Percentiles rank a stretch among this genome's conserved stretches.
Evolutionary conservation across 768 basidiomycete species (phyloP).

Genomic region (Saitozyma sp.): DNA sequence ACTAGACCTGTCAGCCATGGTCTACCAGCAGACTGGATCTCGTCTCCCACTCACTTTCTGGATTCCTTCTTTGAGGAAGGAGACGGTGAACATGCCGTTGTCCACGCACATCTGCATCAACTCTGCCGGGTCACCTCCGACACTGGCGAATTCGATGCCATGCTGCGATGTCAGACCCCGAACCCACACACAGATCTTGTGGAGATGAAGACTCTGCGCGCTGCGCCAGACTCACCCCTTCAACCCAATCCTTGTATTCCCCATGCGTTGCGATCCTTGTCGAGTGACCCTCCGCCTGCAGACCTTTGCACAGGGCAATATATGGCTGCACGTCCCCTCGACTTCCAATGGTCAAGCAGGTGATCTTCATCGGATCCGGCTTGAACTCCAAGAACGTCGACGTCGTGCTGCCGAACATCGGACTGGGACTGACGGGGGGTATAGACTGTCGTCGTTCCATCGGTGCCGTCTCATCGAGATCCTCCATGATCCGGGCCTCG

Average conservation of each 20-base stretch:
- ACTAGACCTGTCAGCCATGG: conserved; percentile 57
- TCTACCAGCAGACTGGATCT: background rate
- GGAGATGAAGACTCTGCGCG: no score
- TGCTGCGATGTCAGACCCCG: conserved; percentile 58
- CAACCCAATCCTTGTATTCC: conserved; percentile 93
- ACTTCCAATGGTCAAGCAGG: conserved; percentile 93
- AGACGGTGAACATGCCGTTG: conserved; percentile 95
- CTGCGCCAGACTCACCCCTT: conserved; percentile 65
- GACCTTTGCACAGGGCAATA: conserved; percentile 84
- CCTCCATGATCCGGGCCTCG: conserved; percentile 79
- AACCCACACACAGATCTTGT: no score
- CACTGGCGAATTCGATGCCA: conserved; percentile 91
- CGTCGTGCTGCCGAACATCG: conserved; percentile 93
- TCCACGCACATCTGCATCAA: conserved; percentile 97
- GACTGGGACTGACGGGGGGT: conserved; percentile 52
- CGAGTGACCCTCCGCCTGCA: conserved; percentile 67
- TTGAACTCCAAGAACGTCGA: conserved; percentile 97
- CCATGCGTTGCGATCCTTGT: conserved; percentile 91
- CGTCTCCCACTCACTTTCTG: conserved; percentile 62
- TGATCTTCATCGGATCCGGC: conserved; percentile 82
- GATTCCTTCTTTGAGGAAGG: conserved; percentile 87
- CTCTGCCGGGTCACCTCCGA: conserved; percentile 96
- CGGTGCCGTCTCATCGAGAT: conserved; percentile 64
- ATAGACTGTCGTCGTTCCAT: conserved; percentile 6
- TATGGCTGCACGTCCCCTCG: conserved; percentile 98